Evolutionary conservation across 306 rosid species (phyloP).

Genomic region (Spatholobus suberectus): DNA sequence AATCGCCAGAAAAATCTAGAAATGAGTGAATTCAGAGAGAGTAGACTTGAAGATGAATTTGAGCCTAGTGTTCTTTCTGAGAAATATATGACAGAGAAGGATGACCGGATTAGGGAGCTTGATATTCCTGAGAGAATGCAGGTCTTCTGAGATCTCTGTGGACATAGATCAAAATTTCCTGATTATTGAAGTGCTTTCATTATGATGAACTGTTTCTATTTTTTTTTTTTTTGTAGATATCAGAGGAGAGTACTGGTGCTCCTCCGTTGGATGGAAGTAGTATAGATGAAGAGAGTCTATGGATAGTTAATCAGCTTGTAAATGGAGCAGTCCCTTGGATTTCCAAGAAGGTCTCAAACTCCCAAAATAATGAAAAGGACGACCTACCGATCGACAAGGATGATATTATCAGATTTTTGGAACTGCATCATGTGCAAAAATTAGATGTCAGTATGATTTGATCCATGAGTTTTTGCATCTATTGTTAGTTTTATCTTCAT

Average conservation of each 20-base stretch:
- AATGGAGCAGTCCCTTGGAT: slow-evolving; percentile 71
- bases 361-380: slow-evolving; percentile 42
- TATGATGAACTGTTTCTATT: slow-evolving; percentile 7
- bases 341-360: slow-evolving; percentile 52
- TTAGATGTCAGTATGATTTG: slow-evolving; percentile 74
- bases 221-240: slow-evolving; percentile 53
- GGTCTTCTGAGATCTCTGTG: slow-evolving; percentile 53
- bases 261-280: slow-evolving; percentile 68
- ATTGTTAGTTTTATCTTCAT: slow-evolving; percentile 32
- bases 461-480: background rate
- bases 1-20: slow-evolving; percentile 67
- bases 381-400: slow-evolving; percentile 60
- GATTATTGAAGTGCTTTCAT: slow-evolving; percentile 16
- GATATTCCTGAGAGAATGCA: slow-evolving; percentile 98
- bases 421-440: slow-evolving; percentile 87
- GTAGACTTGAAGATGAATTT: slow-evolving; percentile 92
- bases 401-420: slow-evolving; percentile 86
- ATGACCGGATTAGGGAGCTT: slow-evolving; percentile 77
- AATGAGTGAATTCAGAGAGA: slow-evolving; percentile 66
- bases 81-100: slow-evolving; percentile 93
- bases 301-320: slow-evolving; percentile 74
- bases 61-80: slow-evolving; percentile 87
- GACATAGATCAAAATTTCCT: background rate
- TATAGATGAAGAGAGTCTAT: slow-evolving; percentile 73
- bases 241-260: slow-evolving; percentile 84